phyloP scores from a whole-genome alignment of 2,329 filamentous ascomycete genomes.

The Neodidymelliopsis sp. region DNA sequence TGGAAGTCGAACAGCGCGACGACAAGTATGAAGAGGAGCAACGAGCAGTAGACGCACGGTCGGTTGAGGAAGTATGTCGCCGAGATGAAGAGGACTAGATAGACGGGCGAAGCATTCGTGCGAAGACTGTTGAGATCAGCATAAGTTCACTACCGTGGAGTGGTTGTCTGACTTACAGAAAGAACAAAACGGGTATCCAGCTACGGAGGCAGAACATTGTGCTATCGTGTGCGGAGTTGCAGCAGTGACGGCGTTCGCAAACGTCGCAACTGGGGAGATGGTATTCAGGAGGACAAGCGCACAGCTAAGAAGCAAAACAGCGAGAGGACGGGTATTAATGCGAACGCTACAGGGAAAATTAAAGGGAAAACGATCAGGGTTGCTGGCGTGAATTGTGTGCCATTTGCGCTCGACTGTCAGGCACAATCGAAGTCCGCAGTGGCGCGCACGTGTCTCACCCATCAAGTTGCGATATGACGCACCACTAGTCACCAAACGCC shows the following conservation, averaged over 20 bases:
- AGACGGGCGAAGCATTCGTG: slow-evolving; percentile 58
- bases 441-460: not conserved
- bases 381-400: slow-evolving; percentile 16
- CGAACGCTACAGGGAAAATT: slow-evolving; percentile 4
- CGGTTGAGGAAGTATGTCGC: slow-evolving; percentile 96
- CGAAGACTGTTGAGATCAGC: slow-evolving; percentile 37
- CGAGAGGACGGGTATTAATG: slow-evolving; percentile 22
- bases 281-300: slow-evolving; percentile 1
- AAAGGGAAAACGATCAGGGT: slow-evolving; percentile 16
- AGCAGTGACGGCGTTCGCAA: not conserved
- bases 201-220: slow-evolving; percentile 73
- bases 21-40: slow-evolving; percentile 94
- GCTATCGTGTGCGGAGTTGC: slow-evolving; percentile 22
- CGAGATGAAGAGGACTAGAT: slow-evolving; percentile 67
- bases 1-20: slow-evolving; percentile 93
- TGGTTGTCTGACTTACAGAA: slow-evolving; percentile 54
- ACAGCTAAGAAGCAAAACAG: slow-evolving; percentile 14
- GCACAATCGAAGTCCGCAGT: slow-evolving; percentile 5
- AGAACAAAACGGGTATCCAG: slow-evolving; percentile 59
- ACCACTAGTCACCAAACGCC: slow-evolving; percentile 1
- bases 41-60: slow-evolving; percentile 96
- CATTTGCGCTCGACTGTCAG: slow-evolving; percentile 4
- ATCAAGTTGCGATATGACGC: too few species aligned
- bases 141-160: not conserved
- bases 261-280: not conserved